phyloP scores from a whole-genome alignment of 1,284 basidiomycete genomes.

The Papiliotrema flavescens region DNA sequence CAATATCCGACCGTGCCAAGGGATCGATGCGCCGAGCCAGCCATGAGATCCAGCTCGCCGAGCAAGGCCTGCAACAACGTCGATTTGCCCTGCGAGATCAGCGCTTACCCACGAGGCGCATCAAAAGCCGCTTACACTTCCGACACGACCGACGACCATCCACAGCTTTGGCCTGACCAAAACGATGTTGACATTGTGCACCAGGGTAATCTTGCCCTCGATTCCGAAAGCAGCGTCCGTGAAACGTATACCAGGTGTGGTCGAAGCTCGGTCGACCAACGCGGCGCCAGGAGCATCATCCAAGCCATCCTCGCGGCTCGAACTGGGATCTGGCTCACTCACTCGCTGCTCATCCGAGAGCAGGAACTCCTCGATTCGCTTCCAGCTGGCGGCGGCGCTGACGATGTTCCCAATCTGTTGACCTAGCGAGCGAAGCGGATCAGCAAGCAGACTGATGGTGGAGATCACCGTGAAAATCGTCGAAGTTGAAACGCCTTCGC shows the following conservation, averaged over 20 bases:
- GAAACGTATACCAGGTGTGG: constrained; percentile 6
- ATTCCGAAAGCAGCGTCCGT: constrained; percentile 16
- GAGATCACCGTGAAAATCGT: constrained; percentile 20
- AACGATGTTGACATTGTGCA: constrained; percentile 66
- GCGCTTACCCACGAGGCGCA: neutral
- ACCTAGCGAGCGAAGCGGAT: constrained; percentile 15
- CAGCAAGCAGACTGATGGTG: constrained; percentile 15
- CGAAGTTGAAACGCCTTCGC: constrained; percentile 10
- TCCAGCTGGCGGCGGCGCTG: constrained; percentile 46
- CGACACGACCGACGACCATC: constrained; percentile 20
- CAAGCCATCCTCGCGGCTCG: constrained; percentile 52
- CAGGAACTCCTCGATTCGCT: constrained; percentile 72
- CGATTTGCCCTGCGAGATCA: constrained; percentile 59
- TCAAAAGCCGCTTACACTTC: constrained; percentile 11
- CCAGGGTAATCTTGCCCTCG: constrained; percentile 58
- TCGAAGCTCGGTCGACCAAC: constrained; percentile 33
- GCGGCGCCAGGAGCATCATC: constrained; percentile 61
- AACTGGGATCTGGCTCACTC: constrained; percentile 50
- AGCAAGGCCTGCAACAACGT: constrained; percentile 57
- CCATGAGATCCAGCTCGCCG: constrained; percentile 60
- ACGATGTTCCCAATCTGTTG: constrained; percentile 11
- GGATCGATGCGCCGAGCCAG: constrained; percentile 56
- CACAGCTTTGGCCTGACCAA: constrained; percentile 8
- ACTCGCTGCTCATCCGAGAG: constrained; percentile 61
- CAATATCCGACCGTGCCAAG: constrained; percentile 69